Conservation (phyloP, 768 basidiomycete genomes). For the Sistotremastrum niveocremeum region DNA sequence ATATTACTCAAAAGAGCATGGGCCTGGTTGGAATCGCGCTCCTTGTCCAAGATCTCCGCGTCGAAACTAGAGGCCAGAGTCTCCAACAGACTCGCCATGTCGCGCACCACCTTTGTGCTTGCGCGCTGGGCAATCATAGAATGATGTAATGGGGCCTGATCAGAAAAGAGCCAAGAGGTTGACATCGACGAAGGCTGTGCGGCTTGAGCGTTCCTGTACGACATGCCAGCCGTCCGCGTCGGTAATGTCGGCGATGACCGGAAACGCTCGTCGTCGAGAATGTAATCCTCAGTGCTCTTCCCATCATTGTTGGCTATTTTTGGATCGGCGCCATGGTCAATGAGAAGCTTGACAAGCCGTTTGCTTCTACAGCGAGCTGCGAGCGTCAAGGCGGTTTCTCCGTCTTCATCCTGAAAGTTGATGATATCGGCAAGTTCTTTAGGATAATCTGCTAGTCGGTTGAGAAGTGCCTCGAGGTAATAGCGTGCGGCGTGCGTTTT, state of each 20-base stretch:
- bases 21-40: slow-evolving; percentile 83
- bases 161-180: slow-evolving; percentile 38
- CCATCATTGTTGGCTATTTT: slow-evolving; percentile 90
- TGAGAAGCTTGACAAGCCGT: slow-evolving; percentile 85
- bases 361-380: slow-evolving; percentile 93
- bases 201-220: slow-evolving; percentile 58
- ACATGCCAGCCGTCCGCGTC: slow-evolving; percentile 52
- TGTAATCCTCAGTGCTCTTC: slow-evolving; percentile 97
- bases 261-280: slow-evolving; percentile 95
- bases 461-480: slow-evolving; percentile 95
- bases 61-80: slow-evolving; percentile 84
- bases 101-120: slow-evolving; percentile 71
- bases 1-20: slow-evolving; percentile 76
- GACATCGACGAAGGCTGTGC: slow-evolving; percentile 32
- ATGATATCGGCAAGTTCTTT: slow-evolving; percentile 95
- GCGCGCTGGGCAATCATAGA: slow-evolving; percentile 79
- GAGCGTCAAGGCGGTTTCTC: slow-evolving; percentile 93
- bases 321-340: slow-evolving; percentile 94
- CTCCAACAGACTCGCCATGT: slow-evolving; percentile 77
- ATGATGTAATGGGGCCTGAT: slow-evolving; percentile 66
- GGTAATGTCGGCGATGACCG: slow-evolving; percentile 77
- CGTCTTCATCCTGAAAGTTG: slow-evolving; percentile 98
- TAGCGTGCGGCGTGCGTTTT: slow-evolving; percentile 97
- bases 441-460: slow-evolving; percentile 80
- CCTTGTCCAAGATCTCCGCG: slow-evolving; percentile 81